Evolutionary conservation across 1,139 yeast species (phyloP).

Genomic region (Starmera stellimalicola): DNA sequence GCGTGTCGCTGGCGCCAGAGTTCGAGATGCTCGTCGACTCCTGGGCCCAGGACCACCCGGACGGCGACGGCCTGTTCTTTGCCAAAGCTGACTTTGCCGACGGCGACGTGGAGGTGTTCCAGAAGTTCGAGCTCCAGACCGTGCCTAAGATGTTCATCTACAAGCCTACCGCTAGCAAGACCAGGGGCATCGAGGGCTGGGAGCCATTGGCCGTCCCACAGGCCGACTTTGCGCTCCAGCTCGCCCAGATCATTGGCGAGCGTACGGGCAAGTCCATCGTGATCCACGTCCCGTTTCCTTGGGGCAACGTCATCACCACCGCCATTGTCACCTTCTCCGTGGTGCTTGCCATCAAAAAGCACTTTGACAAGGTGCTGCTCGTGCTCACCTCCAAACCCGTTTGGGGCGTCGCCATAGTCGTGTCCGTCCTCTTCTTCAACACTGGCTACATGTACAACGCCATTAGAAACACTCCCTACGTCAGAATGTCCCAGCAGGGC

Average conservation of each 20-base stretch:
- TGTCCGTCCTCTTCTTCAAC: conserved; percentile 60
- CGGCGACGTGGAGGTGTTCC: conserved; percentile 43
- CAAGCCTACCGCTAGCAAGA: conserved; percentile 40
- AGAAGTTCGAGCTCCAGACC: conserved; percentile 46
- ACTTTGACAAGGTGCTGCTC: conserved; percentile 20
- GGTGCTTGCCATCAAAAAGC: conserved; percentile 22
- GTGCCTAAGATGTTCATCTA: conserved; percentile 75
- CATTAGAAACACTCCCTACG: conserved; percentile 69
- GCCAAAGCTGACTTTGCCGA: conserved; percentile 65
- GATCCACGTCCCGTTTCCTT: conserved; percentile 49
- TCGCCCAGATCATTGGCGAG: conserved; percentile 22
- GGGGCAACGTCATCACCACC: conserved; percentile 39
- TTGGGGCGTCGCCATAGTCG: conserved; percentile 60
- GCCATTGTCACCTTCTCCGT: conserved; percentile 22
- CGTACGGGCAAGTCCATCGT: conserved; percentile 19
- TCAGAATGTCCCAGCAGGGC: conserved; percentile 49
- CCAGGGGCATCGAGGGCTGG: conserved; percentile 25
- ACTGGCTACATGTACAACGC: conserved; percentile 92
- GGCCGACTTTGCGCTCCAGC: conserved; percentile 40
- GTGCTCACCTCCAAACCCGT: conserved; percentile 34
- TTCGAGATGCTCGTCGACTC: conserved; percentile 53
- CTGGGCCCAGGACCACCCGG: conserved; percentile 42
- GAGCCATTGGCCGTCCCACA: conserved; percentile 41
- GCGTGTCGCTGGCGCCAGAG: conserved; percentile 64
- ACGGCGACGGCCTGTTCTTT: conserved; percentile 45